phyloP scores from a whole-genome alignment of 2,329 filamentous ascomycete species.

The Magnaporthiopsis rhizophila region DNA sequence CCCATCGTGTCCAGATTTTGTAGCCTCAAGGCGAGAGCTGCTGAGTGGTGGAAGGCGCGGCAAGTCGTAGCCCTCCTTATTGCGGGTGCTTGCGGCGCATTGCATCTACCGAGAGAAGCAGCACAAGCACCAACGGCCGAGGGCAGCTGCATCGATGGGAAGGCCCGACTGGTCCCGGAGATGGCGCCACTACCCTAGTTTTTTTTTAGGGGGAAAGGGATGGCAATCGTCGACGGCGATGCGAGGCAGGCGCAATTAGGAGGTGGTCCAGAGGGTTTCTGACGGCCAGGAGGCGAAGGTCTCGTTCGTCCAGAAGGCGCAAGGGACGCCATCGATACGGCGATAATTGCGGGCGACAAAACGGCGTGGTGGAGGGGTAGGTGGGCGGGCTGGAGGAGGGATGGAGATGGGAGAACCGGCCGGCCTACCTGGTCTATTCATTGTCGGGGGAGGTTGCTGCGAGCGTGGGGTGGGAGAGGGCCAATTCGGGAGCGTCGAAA shows the following conservation, averaged over 20 bases:
- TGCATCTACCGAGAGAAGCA: not conserved
- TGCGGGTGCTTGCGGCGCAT: not conserved
- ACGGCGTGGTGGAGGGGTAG: constrained; percentile 1
- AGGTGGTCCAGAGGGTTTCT: constrained; percentile 4
- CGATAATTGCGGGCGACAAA: not conserved
- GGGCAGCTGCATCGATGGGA: not conserved
- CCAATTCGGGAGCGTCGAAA: constrained; percentile 4
- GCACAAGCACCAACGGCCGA: not conserved
- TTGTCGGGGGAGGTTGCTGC: constrained; percentile 24
- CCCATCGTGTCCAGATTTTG: not conserved
- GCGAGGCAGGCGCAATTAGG: constrained; percentile 10
- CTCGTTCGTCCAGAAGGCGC: not conserved
- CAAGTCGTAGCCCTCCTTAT: no score
- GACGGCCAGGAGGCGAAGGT: no score
- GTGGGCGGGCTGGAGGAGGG: constrained; percentile 5
- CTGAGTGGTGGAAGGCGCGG: not conserved
- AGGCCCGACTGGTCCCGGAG: no score
- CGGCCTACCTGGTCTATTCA: constrained; percentile 54
- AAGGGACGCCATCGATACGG: not conserved
- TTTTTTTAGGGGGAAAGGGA: not conserved
- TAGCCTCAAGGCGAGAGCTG: not conserved
- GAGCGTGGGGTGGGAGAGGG: constrained; percentile 5
- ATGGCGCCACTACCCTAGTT: not conserved
- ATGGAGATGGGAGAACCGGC: constrained; percentile 11
- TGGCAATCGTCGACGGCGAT: not conserved